Evolutionary conservation across 352 stramenopile genomes (phyloP), one percentile per base, ranked within the genome.

Genomic region (Phytopythium ostracodes): DNA sequence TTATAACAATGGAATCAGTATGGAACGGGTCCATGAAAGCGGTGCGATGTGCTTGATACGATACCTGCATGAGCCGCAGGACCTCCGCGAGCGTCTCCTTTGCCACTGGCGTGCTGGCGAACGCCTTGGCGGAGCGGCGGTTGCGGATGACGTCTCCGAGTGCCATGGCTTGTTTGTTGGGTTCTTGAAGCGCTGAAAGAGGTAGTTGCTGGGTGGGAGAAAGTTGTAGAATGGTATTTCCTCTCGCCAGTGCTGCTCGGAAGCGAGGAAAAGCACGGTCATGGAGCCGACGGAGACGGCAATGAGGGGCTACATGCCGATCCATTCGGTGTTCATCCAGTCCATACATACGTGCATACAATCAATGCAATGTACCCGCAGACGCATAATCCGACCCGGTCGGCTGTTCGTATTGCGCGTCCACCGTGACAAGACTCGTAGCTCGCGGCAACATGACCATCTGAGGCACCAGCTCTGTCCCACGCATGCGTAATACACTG

Each of bases 11-110:
- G 20, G 40, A 47, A 5, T 24, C 18, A 47, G 40, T 5, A 47
- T 6, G 15, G 25, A 36, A 58, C 15, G 15, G 18, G 18, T 2
- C 27, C n/a, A 60, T 15, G 9, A 25, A 38, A 10, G 20, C 8
- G 43, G 24, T 6, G 10, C 2, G 8, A n/a, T n/a, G 17, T 38
- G 33, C 20, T 27, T 10, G 43, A 27, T 9, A 53, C 46, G 29
- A 10, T 38, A 82, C 79, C 76, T 87, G 79, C 20, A 79, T 85
- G 46, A 90, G 68, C 17, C 73, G 64, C 14, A 89, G 68, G 22
- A 92, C 77, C 36, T 90, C 75, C 0, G 68, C 71, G 11, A 92
- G 72, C 56, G 74, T 73, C 25, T 64, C 62, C 38, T 92, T 71
- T 0, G 75, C 60, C 14, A 90, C 66, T 3, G 72, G 62, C 2